Conservation (phyloP, 148 eudicot genomes). For the Rhododendron simsii region DNA sequence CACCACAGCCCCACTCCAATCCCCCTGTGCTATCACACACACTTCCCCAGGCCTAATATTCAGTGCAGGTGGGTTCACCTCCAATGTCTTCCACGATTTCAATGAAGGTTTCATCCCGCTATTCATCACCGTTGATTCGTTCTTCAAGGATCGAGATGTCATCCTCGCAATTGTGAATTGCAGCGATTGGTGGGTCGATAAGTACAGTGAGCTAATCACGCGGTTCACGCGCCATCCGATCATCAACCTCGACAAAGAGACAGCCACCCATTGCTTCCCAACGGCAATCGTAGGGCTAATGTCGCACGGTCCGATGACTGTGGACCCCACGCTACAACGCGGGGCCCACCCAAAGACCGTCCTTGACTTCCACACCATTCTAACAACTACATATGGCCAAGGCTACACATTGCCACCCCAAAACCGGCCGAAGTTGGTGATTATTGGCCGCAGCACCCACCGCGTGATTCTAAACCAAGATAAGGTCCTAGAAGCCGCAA, state of each 20-base stretch:
- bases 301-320: conserved; percentile 53
- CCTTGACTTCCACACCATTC: conserved; percentile 34
- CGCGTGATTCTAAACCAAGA: conserved; percentile 47
- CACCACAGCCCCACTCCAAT: conserved; percentile 22
- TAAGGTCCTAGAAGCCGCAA: conserved; percentile 25
- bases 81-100: conserved; percentile 52
- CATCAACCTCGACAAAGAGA: conserved; percentile 46
- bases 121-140: conserved; percentile 39
- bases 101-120: conserved; percentile 52
- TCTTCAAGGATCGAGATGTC: conserved; percentile 36
- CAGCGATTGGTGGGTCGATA: conserved; percentile 47
- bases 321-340: conserved; percentile 27
- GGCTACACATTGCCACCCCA: conserved; percentile 21
- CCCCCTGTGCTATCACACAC: conserved; percentile 29
- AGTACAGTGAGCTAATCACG: conserved; percentile 38
- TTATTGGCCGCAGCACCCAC: conserved; percentile 32
- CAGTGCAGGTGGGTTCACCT: conserved; percentile 47
- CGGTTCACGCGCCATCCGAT: conserved; percentile 34
- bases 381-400: conserved; percentile 26
- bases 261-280: conserved; percentile 44
- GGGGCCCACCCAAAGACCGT: conserved; percentile 27
- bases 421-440: conserved; percentile 37
- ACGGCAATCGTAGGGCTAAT: conserved; percentile 37
- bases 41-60: conserved; percentile 42
- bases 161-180: conserved; percentile 38